phyloP scores from a whole-genome alignment of 768 basidiomycete species.

The Boletus subcaerulescens region DNA sequence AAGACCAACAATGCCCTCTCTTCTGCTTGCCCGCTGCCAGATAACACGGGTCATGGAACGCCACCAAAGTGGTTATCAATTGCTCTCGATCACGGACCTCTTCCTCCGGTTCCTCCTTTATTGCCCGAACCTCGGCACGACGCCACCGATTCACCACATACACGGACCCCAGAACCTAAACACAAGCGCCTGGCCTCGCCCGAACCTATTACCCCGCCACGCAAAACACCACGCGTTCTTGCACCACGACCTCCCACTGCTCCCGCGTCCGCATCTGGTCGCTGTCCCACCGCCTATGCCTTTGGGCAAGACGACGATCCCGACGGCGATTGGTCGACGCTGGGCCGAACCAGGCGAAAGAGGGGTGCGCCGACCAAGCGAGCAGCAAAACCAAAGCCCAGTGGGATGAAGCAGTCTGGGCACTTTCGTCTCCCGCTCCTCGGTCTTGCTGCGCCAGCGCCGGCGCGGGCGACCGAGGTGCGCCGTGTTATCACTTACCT shows the following conservation, averaged over 20 bases:
- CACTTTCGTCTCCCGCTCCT: constrained; percentile 20
- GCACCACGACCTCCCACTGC: too few species aligned
- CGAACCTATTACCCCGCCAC: not conserved
- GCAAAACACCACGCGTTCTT: not conserved
- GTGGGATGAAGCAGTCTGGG: constrained; percentile 18
- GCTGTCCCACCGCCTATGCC: constrained; percentile 12
- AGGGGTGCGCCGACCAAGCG: not conserved
- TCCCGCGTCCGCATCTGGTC: not conserved
- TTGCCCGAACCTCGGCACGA: not conserved
- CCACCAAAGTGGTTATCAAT: constrained; percentile 7
- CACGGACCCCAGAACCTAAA: constrained; percentile 7
- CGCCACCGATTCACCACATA: not conserved
- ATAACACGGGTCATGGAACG: too few species aligned
- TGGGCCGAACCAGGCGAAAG: constrained; percentile 2
- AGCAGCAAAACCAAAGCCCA: not conserved
- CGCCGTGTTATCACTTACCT: constrained; percentile 30
- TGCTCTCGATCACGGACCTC: not conserved
- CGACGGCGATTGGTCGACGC: constrained; percentile 22
- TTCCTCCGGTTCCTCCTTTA: not conserved
- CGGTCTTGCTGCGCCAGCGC: not conserved
- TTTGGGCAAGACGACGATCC: constrained; percentile 21
- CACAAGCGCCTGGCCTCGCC: constrained; percentile 4
- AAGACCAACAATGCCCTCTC: not conserved
- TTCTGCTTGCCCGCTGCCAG: too few species aligned
- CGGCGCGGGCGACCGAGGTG: not conserved